Evolutionary conservation across 768 basidiomycete species (phyloP).

Genomic region (Amanita pallidorosea): DNA sequence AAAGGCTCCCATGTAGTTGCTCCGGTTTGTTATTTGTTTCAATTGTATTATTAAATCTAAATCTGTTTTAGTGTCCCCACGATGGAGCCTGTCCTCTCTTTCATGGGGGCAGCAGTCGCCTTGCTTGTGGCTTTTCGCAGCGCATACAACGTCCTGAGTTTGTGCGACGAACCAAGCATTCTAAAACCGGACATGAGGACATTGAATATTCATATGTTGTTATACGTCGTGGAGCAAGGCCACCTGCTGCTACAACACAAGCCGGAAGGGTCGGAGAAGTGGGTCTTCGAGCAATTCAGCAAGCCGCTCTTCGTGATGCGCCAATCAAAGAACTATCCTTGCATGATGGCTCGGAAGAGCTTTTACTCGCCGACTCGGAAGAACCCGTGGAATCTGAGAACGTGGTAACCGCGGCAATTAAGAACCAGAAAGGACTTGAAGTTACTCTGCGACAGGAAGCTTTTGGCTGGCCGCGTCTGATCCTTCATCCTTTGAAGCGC

Average conservation of each 20-base stretch:
- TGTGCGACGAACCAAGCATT: conserved; percentile 81
- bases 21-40: conserved; percentile 44
- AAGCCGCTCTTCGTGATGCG: conserved; percentile 16
- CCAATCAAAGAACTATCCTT: conserved; percentile 31
- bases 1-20: conserved; percentile 78
- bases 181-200: conserved; percentile 76
- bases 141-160: conserved; percentile 81
- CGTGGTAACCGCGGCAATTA: not conserved
- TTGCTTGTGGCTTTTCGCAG: conserved; percentile 80
- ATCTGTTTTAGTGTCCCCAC: conserved; percentile 67
- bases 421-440: conserved; percentile 28
- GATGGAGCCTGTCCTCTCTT: conserved; percentile 76
- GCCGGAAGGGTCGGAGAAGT: conserved; percentile 45
- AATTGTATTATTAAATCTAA: conserved; percentile 4
- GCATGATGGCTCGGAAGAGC: conserved; percentile 19
- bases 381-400: not conserved
- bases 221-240: conserved; percentile 69
- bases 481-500: conserved; percentile 87
- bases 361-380: conserved; percentile 1
- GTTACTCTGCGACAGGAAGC: conserved; percentile 60
- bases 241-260: conserved; percentile 24
- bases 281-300: conserved; percentile 32
- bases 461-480: conserved; percentile 81
- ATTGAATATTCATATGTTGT: conserved; percentile 86
- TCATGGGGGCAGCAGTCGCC: conserved; percentile 35